Conservation (phyloP, 2,329 filamentous ascomycete species). For the Passalora sequoiae region DNA sequence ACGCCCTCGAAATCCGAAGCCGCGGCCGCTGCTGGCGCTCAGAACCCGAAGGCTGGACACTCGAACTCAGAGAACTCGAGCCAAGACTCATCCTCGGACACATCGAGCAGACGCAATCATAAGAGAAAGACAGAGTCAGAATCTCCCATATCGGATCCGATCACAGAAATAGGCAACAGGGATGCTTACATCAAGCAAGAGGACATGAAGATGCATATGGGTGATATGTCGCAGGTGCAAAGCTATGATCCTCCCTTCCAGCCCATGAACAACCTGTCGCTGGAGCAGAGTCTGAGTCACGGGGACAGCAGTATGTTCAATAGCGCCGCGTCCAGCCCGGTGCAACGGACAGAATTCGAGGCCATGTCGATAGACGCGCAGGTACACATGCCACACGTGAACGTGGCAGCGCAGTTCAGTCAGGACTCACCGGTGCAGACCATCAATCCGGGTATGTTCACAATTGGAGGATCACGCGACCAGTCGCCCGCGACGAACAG, state of each 20-base stretch:
- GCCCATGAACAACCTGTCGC: slow-evolving; percentile 32
- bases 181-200: slow-evolving; percentile 27
- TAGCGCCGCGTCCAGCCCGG: slow-evolving; percentile 54
- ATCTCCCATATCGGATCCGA: slow-evolving; percentile 33
- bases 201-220: slow-evolving; percentile 26
- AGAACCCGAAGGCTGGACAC: slow-evolving; percentile 14
- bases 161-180: slow-evolving; percentile 19
- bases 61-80: slow-evolving; percentile 35
- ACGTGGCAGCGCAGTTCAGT: slow-evolving; percentile 20
- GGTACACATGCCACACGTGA: slow-evolving; percentile 21
- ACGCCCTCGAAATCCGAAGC: slow-evolving; percentile 28
- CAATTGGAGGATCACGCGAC: slow-evolving; percentile 28
- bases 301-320: slow-evolving; percentile 50
- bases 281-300: slow-evolving; percentile 28
- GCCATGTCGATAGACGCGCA: slow-evolving; percentile 29
- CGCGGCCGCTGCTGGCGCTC: slow-evolving; percentile 8
- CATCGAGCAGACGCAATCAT: slow-evolving; percentile 37
- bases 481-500: slow-evolving; percentile 28
- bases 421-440: slow-evolving; percentile 32
- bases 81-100: slow-evolving; percentile 41
- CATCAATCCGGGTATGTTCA: slow-evolving; percentile 34
- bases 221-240: slow-evolving; percentile 22
- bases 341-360: slow-evolving; percentile 28
- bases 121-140: slow-evolving; percentile 34
- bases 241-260: slow-evolving; percentile 28